Base-by-base conservation (phyloP, 441 rosid genomes). In the Aquilaria agallochum region DNA sequence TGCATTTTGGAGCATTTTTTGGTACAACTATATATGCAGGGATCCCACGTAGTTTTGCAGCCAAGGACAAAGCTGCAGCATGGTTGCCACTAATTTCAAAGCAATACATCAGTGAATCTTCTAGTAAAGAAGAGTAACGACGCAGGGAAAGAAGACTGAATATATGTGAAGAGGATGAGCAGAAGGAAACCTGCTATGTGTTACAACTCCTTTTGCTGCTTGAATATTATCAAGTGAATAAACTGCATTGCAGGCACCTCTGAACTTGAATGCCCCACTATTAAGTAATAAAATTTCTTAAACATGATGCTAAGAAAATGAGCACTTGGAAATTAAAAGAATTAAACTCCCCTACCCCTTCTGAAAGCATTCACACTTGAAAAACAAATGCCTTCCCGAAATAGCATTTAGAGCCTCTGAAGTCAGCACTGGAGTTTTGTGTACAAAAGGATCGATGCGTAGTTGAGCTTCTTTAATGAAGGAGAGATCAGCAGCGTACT, bases 61-160 rank as follows among this genome's bases (percentile, higher is more conserved):
- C 98, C 81, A 92, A 77, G 46, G 97, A 70, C 80, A 92, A 80
- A 15, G 98, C 97, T 55, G 96, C 98, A 72, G 98, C 96, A 79
- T 92, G 98, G 76, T 89, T 89, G 33, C 98, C 96, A 59, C 94
- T 90, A 70, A 69, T 66, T 65, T 47, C 49, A 66, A 55, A 67
- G 65, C 31, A 63, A 52, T 57, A 12, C 14, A 72, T 60, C 68
- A 72, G 69, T 30, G 9, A 27, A 52, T 48, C 50, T 34, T 65
- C 47, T 59, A 62, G 56, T 11, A 61, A 54, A 34, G 30, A 11
- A 2, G 12, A 42, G 2, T 54, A 49, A 36, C 10, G 31, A 11
- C 27, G 27, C 27, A 20, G 34, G 6, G 32, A 20, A 31, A 55
- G 33, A 55, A 31, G 20, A 13, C 1, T 50, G n/a, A 50, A 53